These are phyloP conservation scores for Secale cereale DNA, from an alignment of 176 grass and related monocot genomes.

Conservation along the genomic window DNA sequence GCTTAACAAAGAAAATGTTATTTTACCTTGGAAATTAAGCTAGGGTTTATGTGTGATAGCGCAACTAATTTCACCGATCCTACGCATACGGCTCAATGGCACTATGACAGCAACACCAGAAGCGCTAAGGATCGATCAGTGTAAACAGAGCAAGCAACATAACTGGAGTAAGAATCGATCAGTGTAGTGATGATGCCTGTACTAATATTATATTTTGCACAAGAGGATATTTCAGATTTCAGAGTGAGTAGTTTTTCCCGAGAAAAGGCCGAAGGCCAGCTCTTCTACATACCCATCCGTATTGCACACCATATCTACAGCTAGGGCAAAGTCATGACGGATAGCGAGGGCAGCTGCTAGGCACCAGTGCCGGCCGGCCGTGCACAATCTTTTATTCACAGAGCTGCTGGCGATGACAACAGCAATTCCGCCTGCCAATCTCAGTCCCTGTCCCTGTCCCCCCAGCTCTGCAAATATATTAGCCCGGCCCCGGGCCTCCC, in stretches of 20 bases:
- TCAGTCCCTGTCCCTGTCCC: conserved; percentile 1
- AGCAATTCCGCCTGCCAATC: not conserved
- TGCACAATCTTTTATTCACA: not conserved
- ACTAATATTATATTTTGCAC: not conserved
- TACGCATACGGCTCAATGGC: not conserved
- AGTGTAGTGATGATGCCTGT: not conserved
- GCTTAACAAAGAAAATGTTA: not conserved
- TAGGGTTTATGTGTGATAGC: not conserved
- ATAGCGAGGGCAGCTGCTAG: conserved; percentile 17
- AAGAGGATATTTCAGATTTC: not conserved
- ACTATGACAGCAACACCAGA: conserved; percentile 7
- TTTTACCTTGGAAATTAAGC: not conserved
- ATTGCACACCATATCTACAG: not conserved
- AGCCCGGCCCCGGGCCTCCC: not conserved
- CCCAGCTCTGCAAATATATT: not conserved
- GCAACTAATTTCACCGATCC: not conserved
- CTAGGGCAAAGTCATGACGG: not conserved
- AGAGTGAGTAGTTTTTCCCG: not conserved
- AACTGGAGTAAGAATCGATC: not conserved
- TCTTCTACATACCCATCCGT: not conserved
- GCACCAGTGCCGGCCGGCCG: conserved; percentile 27
- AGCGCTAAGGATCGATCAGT: not conserved
- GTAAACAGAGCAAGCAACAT: not conserved
- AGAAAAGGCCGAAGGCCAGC: too few relatives aligned
- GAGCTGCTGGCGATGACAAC: not conserved